phyloP scores from a whole-genome alignment of 768 basidiomycete species.

The Serendipita sp. region DNA sequence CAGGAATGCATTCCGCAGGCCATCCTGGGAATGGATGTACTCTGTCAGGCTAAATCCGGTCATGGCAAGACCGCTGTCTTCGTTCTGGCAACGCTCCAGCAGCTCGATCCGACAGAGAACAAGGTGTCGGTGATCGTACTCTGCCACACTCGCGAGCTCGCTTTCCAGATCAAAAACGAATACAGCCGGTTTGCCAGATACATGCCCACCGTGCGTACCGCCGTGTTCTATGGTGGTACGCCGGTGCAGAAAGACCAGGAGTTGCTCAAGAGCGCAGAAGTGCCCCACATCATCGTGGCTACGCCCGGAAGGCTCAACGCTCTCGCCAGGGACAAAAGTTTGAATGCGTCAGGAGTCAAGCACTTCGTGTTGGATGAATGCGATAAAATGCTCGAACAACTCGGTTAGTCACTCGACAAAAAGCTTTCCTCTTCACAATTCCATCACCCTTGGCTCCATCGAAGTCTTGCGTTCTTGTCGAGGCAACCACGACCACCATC shows the following conservation, averaged over 20 bases:
- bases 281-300: conserved; percentile 97
- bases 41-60: conserved; percentile 99
- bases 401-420: conserved; percentile 73
- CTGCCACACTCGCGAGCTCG: conserved; percentile 97
- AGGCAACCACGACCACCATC: background rate
- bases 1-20: conserved; percentile 99
- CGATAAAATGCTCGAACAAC: conserved; percentile 99
- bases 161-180: conserved; percentile 99
- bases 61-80: conserved; percentile 99
- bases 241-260: conserved; percentile 89
- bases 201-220: conserved; percentile 96
- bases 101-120: conserved; percentile 94
- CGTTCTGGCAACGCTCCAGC: conserved; percentile 93
- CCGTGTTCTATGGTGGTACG: conserved; percentile 95
- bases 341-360: conserved; percentile 93
- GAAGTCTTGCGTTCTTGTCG: background rate
- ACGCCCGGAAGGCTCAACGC: conserved; percentile 96
- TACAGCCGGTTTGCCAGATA: conserved; percentile 98
- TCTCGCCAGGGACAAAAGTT: conserved; percentile 82
- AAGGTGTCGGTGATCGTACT: conserved; percentile 96
- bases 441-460: conserved; percentile 31
- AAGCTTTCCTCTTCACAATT: conserved; percentile 31
- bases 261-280: conserved; percentile 80
- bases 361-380: conserved; percentile 99
- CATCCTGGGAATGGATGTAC: conserved; percentile 96